Percentiles rank a stretch among this genome's conserved stretches.
Conservation (phyloP, 1,139 yeast species). For the Keqinozyma sinolaborantium region DNA sequence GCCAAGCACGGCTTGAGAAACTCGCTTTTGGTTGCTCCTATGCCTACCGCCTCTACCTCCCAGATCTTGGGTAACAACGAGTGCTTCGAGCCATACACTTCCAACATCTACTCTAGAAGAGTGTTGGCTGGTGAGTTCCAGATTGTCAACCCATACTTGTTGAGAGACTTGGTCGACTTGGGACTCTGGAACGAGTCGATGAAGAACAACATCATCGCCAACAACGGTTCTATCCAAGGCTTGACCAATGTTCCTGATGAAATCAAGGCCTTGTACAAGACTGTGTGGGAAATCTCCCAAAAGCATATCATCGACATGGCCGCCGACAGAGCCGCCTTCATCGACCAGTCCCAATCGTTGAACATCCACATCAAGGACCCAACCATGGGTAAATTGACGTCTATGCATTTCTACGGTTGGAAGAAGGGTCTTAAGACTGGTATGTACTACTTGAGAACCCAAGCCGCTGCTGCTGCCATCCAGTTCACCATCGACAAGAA, state of each 20-base stretch:
- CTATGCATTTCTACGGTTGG: constrained; percentile 63
- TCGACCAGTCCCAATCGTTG: constrained; percentile 61
- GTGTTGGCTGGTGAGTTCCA: constrained; percentile 62
- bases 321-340: constrained; percentile 56
- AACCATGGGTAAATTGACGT: constrained; percentile 55
- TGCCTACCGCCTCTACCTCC: constrained; percentile 66
- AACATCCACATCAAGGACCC: constrained; percentile 54
- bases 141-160: constrained; percentile 54
- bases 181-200: constrained; percentile 54
- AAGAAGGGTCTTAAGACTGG: constrained; percentile 62
- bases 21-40: constrained; percentile 60
- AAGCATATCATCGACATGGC: constrained; percentile 57
- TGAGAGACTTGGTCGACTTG: constrained; percentile 51
- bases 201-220: constrained; percentile 49
- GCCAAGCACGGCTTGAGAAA: constrained; percentile 50
- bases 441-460: constrained; percentile 61
- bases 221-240: constrained; percentile 54
- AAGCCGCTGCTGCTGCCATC: constrained; percentile 61
- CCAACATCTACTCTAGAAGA: constrained; percentile 57
- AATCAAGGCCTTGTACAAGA: constrained; percentile 49
- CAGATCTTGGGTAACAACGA: constrained; percentile 60
- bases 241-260: constrained; percentile 50
- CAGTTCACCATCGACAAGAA: constrained; percentile 54
- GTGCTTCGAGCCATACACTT: constrained; percentile 62
- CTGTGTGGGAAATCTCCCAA: constrained; percentile 63